These are phyloP conservation scores for Kalanchoe fedtschenkoi DNA, from an alignment of 164 flowering plant genomes.

Conservation along the genomic window DNA sequence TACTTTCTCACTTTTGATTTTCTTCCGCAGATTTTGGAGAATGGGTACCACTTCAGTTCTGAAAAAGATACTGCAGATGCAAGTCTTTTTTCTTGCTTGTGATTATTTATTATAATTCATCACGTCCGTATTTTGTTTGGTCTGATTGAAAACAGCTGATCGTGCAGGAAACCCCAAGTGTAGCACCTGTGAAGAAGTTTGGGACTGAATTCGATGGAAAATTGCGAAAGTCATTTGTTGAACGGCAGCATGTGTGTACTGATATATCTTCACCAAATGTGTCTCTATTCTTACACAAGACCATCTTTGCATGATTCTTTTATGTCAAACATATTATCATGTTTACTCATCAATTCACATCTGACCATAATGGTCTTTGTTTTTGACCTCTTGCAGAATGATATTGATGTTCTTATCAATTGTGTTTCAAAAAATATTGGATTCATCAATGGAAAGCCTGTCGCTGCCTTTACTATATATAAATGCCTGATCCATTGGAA, in stretches of 20 bases:
- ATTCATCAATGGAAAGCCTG: conserved; percentile 58
- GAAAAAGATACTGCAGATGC: conserved; percentile 27
- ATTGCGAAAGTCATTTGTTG: conserved; percentile 45
- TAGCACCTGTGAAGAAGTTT: conserved; percentile 36
- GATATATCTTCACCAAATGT: neutral
- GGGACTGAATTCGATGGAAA: conserved; percentile 48
- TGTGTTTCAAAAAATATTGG: conserved; percentile 76
- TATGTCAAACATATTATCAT: neutral
- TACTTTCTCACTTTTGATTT: neutral
- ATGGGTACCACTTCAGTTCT: conserved; percentile 53
- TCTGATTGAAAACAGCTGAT: neutral
- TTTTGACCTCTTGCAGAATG: conserved; percentile 45
- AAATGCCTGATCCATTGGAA: conserved; percentile 54
- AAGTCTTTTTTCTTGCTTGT: conserved; percentile 6
- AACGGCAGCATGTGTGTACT: conserved; percentile 69
- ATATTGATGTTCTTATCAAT: conserved; percentile 72
- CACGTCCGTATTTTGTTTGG: neutral
- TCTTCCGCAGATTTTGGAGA: conserved; percentile 55
- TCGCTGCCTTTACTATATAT: conserved; percentile 47
- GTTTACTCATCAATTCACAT: neutral
- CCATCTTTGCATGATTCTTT: neutral
- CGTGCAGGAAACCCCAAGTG: conserved; percentile 52
- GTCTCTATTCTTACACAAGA: neutral
- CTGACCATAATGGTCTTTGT: neutral
- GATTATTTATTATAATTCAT: neutral